Base-by-base conservation (phyloP, 2,329 filamentous ascomycete species). In the Metarhizium brunneum region DNA sequence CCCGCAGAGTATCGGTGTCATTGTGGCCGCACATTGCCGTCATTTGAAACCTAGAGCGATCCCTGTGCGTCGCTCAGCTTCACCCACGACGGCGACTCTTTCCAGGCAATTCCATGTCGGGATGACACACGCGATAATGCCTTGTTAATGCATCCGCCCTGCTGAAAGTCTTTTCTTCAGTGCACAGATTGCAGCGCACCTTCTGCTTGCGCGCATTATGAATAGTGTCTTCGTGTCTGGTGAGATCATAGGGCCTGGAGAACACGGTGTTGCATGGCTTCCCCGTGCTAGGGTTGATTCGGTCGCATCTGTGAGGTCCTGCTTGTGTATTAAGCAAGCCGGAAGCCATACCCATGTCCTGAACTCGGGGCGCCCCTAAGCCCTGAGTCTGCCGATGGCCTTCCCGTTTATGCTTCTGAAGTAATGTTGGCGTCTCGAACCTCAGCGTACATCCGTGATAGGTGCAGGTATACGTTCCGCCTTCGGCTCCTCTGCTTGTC, bases 371-470 rank as follows among this genome's bases (percentile, higher is more conserved):
- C 25, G 57, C 58, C 2, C 60, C 62, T 1, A 71, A 53, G 55
- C 71, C 79, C 64, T 78, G 85, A n/a, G 82, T 83, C 63, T 90
- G 87, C 51, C 92, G 84, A 69, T 99, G 94, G 5, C 86, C 89
- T 68, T 99, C 94, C 29, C 92, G 85, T 76, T 96, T 96, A 76
- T 99, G 94, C 73, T 94, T 94, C 69, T 97, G 92, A 3, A 99
- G 79, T 62, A 92, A 84, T 8, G 84, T 80, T 4, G 91, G 90
- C 1, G 90, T 90, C 62, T 95, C 90, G 66, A 99, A 99, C 54
- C 94, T 87, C 62, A 87, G 77, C 0, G 85, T 86, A 68, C 94
- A 97, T 11, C 91, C 90, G 65, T 95, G 91, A 65, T 96, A 96
- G 1, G 92, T 96, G 71, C 94, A 99, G 1, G 92, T 95, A 73